These are phyloP conservation scores for Ganoderma meredithae DNA, from an alignment of 1,284 basidiomycete genomes.

Conservation along the genomic window DNA sequence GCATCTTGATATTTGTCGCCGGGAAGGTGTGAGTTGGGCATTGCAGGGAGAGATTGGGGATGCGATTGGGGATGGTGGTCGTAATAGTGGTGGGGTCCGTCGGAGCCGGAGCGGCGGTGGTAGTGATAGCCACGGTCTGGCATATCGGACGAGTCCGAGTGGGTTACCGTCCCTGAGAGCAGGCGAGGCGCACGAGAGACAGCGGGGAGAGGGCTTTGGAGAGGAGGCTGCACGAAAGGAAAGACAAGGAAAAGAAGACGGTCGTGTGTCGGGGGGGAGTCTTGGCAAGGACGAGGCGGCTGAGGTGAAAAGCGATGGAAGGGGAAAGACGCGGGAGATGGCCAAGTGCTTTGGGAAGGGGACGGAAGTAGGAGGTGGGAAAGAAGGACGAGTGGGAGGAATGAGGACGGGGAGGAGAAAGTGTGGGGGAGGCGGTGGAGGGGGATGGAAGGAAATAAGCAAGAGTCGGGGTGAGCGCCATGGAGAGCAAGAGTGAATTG, in stretches of 20 bases:
- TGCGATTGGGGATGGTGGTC: slow-evolving; percentile 3
- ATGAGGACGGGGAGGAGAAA: slow-evolving; percentile 10
- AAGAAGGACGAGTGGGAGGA: slow-evolving; percentile 1
- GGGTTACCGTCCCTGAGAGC: neutral
- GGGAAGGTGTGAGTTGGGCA: neutral
- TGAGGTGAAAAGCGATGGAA: neutral
- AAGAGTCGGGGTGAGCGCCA: slow-evolving; percentile 14
- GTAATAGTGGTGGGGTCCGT: neutral
- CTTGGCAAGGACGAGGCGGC: no score
- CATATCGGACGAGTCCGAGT: neutral
- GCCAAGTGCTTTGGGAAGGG: neutral
- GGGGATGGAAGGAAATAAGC: slow-evolving; percentile 1
- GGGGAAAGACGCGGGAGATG: neutral
- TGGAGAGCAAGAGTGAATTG: neutral
- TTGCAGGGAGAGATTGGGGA: neutral
- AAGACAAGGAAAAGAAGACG: neutral
- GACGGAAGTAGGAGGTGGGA: neutral
- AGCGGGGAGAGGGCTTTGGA: no score
- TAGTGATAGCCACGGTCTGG: neutral
- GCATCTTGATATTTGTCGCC: slow-evolving; percentile 19
- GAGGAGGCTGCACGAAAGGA: slow-evolving; percentile 15
- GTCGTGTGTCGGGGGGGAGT: neutral
- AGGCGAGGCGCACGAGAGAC: neutral
- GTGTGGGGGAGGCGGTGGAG: slow-evolving; percentile 11
- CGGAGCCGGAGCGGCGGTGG: slow-evolving; percentile 5